Conservation (phyloP, 2,329 filamentous ascomycete species). For the Talaromyces sp. region DNA sequence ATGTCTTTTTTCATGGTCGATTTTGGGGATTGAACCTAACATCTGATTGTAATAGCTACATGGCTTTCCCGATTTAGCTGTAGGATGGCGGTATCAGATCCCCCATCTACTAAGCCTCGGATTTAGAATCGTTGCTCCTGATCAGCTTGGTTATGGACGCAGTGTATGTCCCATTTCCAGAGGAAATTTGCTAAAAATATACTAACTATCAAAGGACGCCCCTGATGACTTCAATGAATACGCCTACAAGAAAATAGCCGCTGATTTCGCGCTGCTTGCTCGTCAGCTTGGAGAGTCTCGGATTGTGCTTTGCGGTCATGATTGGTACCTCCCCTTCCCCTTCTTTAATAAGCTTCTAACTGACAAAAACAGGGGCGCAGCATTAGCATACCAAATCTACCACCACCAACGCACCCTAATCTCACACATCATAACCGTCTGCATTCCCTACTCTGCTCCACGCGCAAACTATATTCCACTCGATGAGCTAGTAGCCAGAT, state of each 20-base stretch:
- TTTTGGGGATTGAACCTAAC: background rate
- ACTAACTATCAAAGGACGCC: constrained; percentile 46
- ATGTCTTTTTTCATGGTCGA: background rate
- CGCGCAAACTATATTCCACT: constrained; percentile 54
- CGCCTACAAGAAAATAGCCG: constrained; percentile 67
- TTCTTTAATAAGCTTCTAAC: background rate
- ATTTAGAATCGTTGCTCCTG: constrained; percentile 76
- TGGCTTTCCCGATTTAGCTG: constrained; percentile 78
- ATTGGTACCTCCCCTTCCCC: constrained; percentile 57
- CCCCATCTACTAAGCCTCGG: constrained; percentile 70
- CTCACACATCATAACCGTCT: constrained; percentile 73
- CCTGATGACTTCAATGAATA: constrained; percentile 64
- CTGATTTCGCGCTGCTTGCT: constrained; percentile 73
- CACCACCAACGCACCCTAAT: constrained; percentile 72
- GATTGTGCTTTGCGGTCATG: constrained; percentile 85
- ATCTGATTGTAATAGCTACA: constrained; percentile 53
- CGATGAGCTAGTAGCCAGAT: constrained; percentile 57
- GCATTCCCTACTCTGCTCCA: constrained; percentile 70
- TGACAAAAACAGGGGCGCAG: constrained; percentile 61
- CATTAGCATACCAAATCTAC: constrained; percentile 70
- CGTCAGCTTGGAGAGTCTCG: constrained; percentile 53
- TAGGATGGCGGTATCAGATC: constrained; percentile 89
- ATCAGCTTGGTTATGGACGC: constrained; percentile 82
- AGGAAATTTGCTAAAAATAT: background rate
- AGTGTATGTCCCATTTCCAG: constrained; percentile 51